These are phyloP conservation scores for Malassezia psittaci DNA, from an alignment of 1,284 basidiomycete genomes.

Conservation along the genomic window DNA sequence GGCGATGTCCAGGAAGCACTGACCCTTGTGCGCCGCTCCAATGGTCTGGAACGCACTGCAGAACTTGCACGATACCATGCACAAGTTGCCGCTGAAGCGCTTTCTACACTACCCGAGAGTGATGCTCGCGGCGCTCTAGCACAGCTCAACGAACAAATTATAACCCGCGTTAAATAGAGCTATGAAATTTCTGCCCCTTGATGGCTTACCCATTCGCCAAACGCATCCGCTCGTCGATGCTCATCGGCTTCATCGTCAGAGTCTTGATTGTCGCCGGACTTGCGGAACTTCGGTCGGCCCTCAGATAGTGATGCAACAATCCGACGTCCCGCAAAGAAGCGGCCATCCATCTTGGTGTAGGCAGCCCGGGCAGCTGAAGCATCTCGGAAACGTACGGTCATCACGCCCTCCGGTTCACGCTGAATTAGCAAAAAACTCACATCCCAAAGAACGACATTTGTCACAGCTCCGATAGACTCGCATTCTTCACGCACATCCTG, in stretches of 20 bases:
- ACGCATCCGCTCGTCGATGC: conserved; percentile 16
- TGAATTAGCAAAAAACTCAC: conserved; percentile 46
- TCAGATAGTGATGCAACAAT: conserved; percentile 70
- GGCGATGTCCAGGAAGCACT: conserved; percentile 75
- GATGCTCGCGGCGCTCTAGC: conserved; percentile 38
- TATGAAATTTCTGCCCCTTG: conserved; percentile 3
- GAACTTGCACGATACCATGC: conserved; percentile 39
- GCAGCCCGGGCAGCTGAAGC: conserved; percentile 42
- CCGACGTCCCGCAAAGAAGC: conserved; percentile 76
- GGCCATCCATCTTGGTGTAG: conserved; percentile 79
- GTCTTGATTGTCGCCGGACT: conserved; percentile 18
- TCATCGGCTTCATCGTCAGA: conserved; percentile 9
- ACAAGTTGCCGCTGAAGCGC: conserved; percentile 22
- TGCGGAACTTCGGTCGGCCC: conserved; percentile 67
- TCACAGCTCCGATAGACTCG: conserved; percentile 75
- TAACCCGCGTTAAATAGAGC: conserved; percentile 32
- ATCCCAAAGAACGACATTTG: conserved; percentile 91
- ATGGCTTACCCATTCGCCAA: conserved; percentile 28
- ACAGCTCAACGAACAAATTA: conserved; percentile 31
- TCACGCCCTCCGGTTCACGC: conserved; percentile 86
- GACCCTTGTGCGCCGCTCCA: conserved; percentile 25
- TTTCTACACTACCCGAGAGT: conserved; percentile 26
- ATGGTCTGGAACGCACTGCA: conserved; percentile 35
- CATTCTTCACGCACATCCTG: conserved; percentile 94
- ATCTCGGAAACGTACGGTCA: conserved; percentile 91